Base-by-base conservation (phyloP, 1,284 basidiomycete species). In the Apiotrichum gamsii region DNA sequence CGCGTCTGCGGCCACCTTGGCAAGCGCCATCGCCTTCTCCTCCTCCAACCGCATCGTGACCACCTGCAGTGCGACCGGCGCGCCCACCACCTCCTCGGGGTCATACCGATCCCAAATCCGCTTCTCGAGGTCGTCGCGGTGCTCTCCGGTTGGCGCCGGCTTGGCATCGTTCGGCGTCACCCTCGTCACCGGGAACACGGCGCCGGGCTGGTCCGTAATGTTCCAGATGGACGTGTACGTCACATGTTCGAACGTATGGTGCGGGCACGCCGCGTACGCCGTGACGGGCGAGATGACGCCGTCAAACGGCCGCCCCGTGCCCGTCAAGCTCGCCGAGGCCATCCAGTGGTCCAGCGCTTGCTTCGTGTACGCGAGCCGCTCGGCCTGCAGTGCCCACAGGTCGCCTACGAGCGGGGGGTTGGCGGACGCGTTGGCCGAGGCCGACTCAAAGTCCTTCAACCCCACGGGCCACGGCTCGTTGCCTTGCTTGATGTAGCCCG, bases 31-130 rank as follows among this genome's bases (percentile, higher is more conserved):
- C 5, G 57, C 61, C 56, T 64, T 65, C 52, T 69, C 67, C 44
- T 68, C 64, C 60, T 88, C 83, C 34, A 82, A 72, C n/a, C 80
- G 81, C 43, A 79, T 73, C 0, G 81, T 83, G 3, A 87, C 75
- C 5, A 87, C 59, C 59, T 89, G 86, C 19, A 89, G 66, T n/a
- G 75, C 72, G 8, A 87, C 75, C 0, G 87, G 86, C 0, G 80
- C 81, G 49, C 80, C 76, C 43, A 73, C 71, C 54, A 79, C 82
- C 13, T 73, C 73, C 24, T 75, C 71, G 0, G 84, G 79, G 39
- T 82, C 73, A 59, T 86, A 87, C 31, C 74, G 54, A 36, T 82
- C 74, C 62, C 81, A 78, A 31, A 77, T 70, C 9, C 44, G 49
- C 62, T 75, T 69, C 62, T 86, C 84, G 2, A 58, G 44, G 1